Evolutionary conservation across 2,329 filamentous ascomycete genomes (phyloP), one percentile per base, ranked within the genome.

Genomic region (Colletotrichum truncatum): DNA sequence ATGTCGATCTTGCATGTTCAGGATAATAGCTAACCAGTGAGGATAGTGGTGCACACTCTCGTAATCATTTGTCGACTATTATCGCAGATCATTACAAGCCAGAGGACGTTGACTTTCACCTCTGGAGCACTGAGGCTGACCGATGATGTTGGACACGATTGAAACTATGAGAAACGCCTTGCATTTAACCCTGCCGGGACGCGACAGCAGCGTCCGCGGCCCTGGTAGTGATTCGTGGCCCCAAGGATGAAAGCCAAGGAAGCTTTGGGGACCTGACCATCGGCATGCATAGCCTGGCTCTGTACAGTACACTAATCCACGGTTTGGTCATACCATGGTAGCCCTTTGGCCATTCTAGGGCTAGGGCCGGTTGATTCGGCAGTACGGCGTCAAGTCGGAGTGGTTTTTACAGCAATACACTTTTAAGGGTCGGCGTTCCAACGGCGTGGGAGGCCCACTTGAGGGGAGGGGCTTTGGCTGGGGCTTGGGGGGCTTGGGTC

Each of bases 81-180:
- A 89, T 93, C 41, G 87, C 86, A 41, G 91, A 94, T 73, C 91
- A 94, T 74, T 93, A 94, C 76, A 89, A 91, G 69, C 81, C 85
- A 25, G 90, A 93, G 73, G 91, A 94, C 71, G 87, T 91, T 58
- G 88, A 89, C 70, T 87, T 89, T 67, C 82, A 87, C 66, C 75
- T 84, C 9, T 81, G 78, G 74, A 66, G 63, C 43, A 79, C 75
- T 53, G 79, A 75, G 63, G 71, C 72, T 46, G 73, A 75, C 52
- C 69, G 70, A 67, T 72, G 70, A 74, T 39, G 23, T 45, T 41
- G 21, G 39, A 36, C n/a, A n/a, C 34, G 46, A 11, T 16, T 12
- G n/a, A 32, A 21, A 18, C 45, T 16, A 18, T 43, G 45, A 56
- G 58, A 36, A 66, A 55, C 25, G 25, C 25, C 67, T 69, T 53